A percentile compares a stretch with the other conserved stretches of the same genome.
Conservation (phyloP, 495 filamentous ascomycete species). For the Daldinia concentrica region DNA sequence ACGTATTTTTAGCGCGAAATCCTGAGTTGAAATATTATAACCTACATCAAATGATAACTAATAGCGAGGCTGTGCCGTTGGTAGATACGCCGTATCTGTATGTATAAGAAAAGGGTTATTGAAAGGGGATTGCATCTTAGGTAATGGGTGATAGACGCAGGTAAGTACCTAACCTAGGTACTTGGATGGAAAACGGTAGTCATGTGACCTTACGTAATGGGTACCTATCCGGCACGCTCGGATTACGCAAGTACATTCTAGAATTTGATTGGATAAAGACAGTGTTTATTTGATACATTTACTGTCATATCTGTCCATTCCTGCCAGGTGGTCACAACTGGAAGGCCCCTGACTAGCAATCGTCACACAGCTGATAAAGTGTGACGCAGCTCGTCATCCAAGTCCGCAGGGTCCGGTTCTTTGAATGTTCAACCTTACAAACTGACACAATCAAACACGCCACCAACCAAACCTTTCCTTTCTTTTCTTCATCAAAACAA, state of each 20-base stretch:
- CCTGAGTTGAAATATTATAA: too few species aligned
- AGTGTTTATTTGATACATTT: neutral
- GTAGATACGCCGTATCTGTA: neutral
- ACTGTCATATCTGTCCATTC: neutral
- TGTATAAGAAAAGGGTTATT: too few species aligned
- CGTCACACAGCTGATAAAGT: conserved; percentile 8
- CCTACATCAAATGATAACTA: too few species aligned
- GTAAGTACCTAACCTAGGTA: neutral
- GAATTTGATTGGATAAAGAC: neutral
- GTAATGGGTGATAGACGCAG: too few species aligned
- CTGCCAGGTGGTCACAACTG: conserved; percentile 3
- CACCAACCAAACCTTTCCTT: conserved; percentile 32
- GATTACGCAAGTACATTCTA: conserved; percentile 22
- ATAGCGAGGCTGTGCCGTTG: neutral
- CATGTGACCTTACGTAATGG: conserved; percentile 32
- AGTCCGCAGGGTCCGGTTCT: conserved; percentile 29
- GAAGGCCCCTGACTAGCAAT: neutral
- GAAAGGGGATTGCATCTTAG: too few species aligned
- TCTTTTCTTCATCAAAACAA: conserved; percentile 34
- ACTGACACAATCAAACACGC: conserved; percentile 28
- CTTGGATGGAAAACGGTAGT: neutral
- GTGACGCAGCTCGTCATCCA: conserved; percentile 30
- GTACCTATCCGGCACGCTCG: conserved; percentile 21
- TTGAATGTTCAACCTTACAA: neutral
- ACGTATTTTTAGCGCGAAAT: too few species aligned